Evolutionary conservation across 2,329 filamentous ascomycete species (phyloP), one percentile per base, ranked within the genome.

Genomic region (Acarospora socialis): DNA sequence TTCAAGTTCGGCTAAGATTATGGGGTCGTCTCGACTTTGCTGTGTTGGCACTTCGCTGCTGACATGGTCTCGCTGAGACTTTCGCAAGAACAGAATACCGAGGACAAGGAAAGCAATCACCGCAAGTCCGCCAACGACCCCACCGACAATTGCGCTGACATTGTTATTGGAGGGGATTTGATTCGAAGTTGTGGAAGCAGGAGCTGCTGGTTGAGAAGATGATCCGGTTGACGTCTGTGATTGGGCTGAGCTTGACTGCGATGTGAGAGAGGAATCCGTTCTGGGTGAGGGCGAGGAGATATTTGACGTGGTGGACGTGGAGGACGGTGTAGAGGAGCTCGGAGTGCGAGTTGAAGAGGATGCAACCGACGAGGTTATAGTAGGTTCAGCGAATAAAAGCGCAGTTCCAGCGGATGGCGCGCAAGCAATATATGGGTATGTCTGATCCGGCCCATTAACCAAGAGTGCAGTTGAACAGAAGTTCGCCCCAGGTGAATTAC

Each of bases 371-470:
- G 34, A 27, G 2, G 31, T 23, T 15, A 14, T 17, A 17, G 34
- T 34, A n/a, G 30, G 12, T 20, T 15, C 14, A 5, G 36, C 34
- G 15, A 33, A 27, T 10, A 37, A 25, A 31, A 23, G 13, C 8
- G 36, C 34, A 7, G 25, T 33, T 22, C 20, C 15, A 22, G 28
- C 16, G 12, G 29, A 26, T 5, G 13, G 16, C 14, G 48, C 55
- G 20, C 56, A 57, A 4, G 52, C 51, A 12, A 55, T 46, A 21
- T 58, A 57, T 0, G 50, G 47, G 24, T 56, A 59, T 6, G 45
- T 50, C 12, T 54, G 45, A 32, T 50, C 49, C 13, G 48, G 37
- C 4, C 46, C 43, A 14, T 50, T 46, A 1, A 45, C 50, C 14
- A 60, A 32, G 16, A 56, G 42, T 1, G 49, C 51, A 0, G 48